Conservation (phyloP, 2,329 filamentous ascomycete genomes). For the Fusarium fujikuroi region DNA sequence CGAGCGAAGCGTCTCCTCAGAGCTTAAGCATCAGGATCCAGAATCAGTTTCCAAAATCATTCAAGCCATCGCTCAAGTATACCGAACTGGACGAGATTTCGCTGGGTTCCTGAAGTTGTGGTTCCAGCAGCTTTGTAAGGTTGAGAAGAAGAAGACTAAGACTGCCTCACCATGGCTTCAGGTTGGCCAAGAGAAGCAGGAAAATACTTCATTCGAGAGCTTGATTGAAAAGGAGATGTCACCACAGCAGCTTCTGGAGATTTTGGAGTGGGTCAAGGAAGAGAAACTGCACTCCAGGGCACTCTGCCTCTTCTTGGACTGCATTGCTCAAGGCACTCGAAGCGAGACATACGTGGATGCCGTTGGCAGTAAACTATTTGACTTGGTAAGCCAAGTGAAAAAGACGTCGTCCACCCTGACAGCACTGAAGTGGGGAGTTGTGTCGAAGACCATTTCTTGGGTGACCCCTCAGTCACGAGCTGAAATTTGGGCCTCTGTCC, state of each 20-base stretch:
- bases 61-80: conserved; percentile 56
- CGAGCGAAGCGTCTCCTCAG: conserved; percentile 45
- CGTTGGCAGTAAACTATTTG: conserved; percentile 52
- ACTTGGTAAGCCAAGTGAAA: conserved; percentile 47
- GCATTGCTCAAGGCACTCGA: conserved; percentile 55
- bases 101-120: conserved; percentile 59
- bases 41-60: conserved; percentile 51
- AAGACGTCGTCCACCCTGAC: conserved; percentile 46
- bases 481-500: conserved; percentile 49
- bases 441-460: conserved; percentile 52
- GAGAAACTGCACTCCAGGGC: conserved; percentile 48
- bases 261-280: conserved; percentile 56
- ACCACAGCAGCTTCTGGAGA: conserved; percentile 54
- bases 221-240: conserved; percentile 58
- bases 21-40: conserved; percentile 29
- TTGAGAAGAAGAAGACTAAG: conserved; percentile 46
- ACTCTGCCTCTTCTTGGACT: conserved; percentile 55
- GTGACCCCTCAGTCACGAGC: conserved; percentile 43
- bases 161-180: conserved; percentile 50
- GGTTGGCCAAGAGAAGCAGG: conserved; percentile 35
- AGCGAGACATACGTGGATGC: conserved; percentile 57
- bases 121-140: conserved; percentile 55
- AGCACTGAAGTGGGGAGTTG: conserved; percentile 55
- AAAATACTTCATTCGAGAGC: conserved; percentile 30
- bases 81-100: conserved; percentile 56